Base-by-base conservation (phyloP, 2,329 filamentous ascomycete genomes). In the Ophiocordyceps camponoti-saundersi region DNA sequence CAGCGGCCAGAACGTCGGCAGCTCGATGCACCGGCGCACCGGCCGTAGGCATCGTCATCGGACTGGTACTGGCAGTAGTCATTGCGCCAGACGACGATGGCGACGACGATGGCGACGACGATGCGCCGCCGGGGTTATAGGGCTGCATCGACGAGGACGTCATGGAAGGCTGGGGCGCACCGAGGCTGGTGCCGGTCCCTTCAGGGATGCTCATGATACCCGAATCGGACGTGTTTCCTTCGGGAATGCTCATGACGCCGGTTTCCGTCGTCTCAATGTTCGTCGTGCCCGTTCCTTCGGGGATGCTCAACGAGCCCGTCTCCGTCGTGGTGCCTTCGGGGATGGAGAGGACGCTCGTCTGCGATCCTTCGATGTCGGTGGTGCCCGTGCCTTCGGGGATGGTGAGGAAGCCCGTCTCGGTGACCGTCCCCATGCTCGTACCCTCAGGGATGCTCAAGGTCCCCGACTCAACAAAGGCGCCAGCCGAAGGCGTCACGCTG, bases 341-440 rank as follows among this genome's bases (percentile, higher is more conserved):
- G 39, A 5, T 41, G 39, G 18, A n/a, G 15, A 16, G n/a, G 12
- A 4, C 23, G 23, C 23, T 26, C 5, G 23, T 26, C 8, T 26
- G 23, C 23, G 23, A 26, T 8, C 5, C 23, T 26, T 36, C 32
- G 32, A 36, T 36, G n/a, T 36, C n/a, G 32, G 32, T n/a, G 11
- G 29, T 40, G 34, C 29, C 23, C 15, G 32, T 48, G 41, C 42
- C 36, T 12, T 12, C 32, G 30, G 39, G 13, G 18, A 36, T 46
- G 32, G 36, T 51, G 22, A 50, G 45, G 44, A 43, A 43, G 26
- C 39, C 16, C 26, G 48, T 41, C n/a, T 30, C 16, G 23, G 34
- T n/a, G 20, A 7, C 36, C 23, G 87, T 87, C 65, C 82, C 87
- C 18, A 94, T 75, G 21, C 80, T 82, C 53, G 75, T 71, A n/a